A percentile compares a stretch with the other conserved stretches of the same genome.
These are phyloP conservation scores for Aaosphaeria pasadenensis DNA, from an alignment of 2,329 filamentous ascomycete genomes.

Conservation along the genomic window DNA sequence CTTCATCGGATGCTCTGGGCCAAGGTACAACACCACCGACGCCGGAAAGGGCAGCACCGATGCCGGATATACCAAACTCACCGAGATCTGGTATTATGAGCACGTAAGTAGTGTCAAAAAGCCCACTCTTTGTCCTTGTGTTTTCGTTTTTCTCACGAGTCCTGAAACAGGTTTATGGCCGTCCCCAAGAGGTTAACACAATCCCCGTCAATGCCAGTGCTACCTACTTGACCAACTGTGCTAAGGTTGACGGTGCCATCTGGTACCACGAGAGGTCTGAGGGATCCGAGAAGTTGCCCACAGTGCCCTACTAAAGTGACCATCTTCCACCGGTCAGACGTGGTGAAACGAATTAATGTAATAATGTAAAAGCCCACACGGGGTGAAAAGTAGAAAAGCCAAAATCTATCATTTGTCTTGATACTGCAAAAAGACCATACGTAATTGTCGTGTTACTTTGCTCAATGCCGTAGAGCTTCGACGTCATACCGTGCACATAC, in stretches of 20 bases:
- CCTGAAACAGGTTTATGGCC: slow-evolving; percentile 42
- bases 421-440: too few relatives aligned
- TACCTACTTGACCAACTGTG: slow-evolving; percentile 52
- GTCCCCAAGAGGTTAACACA: slow-evolving; percentile 52
- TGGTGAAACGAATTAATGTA: too few relatives aligned
- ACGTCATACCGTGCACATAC: too few relatives aligned
- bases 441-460: too few relatives aligned
- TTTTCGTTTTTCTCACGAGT: background rate
- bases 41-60: slow-evolving; percentile 56
- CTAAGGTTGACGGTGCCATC: slow-evolving; percentile 51
- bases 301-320: slow-evolving; percentile 15
- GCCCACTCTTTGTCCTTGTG: background rate
- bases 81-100: slow-evolving; percentile 66
- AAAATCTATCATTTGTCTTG: too few relatives aligned
- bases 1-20: slow-evolving; percentile 61
- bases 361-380: too few relatives aligned
- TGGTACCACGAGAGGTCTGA: slow-evolving; percentile 53
- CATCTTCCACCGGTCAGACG: too few relatives aligned
- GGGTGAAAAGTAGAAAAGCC: too few relatives aligned
- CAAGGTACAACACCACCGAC: slow-evolving; percentile 58
- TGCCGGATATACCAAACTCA: slow-evolving; percentile 56
- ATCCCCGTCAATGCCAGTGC: slow-evolving; percentile 49
- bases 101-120: slow-evolving; percentile 42
- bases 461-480: too few relatives aligned
- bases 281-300: slow-evolving; percentile 33